Percentiles rank a stretch among this genome's conserved stretches.
These are phyloP conservation scores for Earliella scabrosa DNA, from an alignment of 1,284 basidiomycete species.

Conservation along the genomic window DNA sequence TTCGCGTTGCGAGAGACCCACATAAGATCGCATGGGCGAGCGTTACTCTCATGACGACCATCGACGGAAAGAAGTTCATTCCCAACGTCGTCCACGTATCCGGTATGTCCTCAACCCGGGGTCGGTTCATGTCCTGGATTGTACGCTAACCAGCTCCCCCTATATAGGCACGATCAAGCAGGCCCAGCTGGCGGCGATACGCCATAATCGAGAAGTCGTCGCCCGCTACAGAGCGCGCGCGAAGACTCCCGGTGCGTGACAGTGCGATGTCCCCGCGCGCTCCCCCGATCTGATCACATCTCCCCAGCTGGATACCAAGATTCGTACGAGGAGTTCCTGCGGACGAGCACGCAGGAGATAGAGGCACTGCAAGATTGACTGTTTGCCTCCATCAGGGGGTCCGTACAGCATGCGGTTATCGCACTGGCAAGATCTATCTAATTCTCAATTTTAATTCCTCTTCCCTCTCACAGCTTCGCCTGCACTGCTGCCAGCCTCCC, in stretches of 20 bases:
- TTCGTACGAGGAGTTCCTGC: slow-evolving; percentile 61
- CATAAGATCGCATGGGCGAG: slow-evolving; percentile 77
- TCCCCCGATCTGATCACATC: background rate
- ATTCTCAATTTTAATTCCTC: background rate
- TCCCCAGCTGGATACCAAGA: slow-evolving; percentile 54
- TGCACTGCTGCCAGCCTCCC: slow-evolving; percentile 4
- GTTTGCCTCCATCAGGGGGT: background rate
- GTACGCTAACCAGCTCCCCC: too few relatives aligned
- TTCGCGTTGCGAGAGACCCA: slow-evolving; percentile 78
- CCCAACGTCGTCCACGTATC: slow-evolving; percentile 78
- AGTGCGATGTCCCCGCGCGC: background rate
- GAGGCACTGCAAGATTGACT: slow-evolving; percentile 62
- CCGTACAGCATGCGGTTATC: background rate
- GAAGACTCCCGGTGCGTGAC: slow-evolving; percentile 51
- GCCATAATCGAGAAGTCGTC: slow-evolving; percentile 70
- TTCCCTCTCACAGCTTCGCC: slow-evolving; percentile 24
- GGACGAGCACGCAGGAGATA: slow-evolving; percentile 61
- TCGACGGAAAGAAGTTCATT: slow-evolving; percentile 61
- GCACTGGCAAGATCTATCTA: background rate
- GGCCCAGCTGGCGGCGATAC: slow-evolving; percentile 72
- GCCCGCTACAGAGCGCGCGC: slow-evolving; percentile 62
- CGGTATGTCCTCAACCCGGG: too few relatives aligned
- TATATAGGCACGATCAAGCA: slow-evolving; percentile 77
- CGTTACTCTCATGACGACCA: slow-evolving; percentile 61
- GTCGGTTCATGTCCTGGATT: too few relatives aligned